Conservation (phyloP, 1,284 basidiomycete genomes). For the Trametes versicolor region DNA sequence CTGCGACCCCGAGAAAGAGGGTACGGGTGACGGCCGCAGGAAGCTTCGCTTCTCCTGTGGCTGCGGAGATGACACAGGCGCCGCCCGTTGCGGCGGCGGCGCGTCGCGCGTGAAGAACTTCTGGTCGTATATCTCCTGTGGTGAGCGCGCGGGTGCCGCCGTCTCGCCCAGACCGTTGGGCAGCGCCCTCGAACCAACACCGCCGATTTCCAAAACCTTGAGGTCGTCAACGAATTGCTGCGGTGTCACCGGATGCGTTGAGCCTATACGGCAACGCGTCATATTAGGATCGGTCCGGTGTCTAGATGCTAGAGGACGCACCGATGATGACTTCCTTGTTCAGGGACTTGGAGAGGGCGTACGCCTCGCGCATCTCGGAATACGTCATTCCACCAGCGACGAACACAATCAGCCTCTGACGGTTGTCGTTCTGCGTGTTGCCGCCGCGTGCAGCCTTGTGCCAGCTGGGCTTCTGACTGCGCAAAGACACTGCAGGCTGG, state of each 20-base stretch:
- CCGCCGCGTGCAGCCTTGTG: conserved; percentile 72
- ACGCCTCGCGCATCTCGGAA: conserved; percentile 92
- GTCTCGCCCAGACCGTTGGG: conserved; percentile 79
- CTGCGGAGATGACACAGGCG: conserved; percentile 47
- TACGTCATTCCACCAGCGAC: conserved; percentile 97
- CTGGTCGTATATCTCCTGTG: conserved; percentile 82
- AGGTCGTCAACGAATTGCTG: conserved; percentile 88
- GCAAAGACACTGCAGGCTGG: conserved; percentile 70
- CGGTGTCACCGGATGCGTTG: conserved; percentile 90
- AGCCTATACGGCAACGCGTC: conserved; percentile 62
- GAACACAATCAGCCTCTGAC: conserved; percentile 91
- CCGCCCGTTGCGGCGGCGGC: conserved; percentile 56
- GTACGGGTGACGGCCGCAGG: conserved; percentile 47
- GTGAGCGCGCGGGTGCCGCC: conserved; percentile 57
- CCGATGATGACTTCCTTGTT: conserved; percentile 95
- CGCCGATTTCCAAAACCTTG: conserved; percentile 84
- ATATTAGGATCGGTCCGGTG: neutral
- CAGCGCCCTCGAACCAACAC: conserved; percentile 73
- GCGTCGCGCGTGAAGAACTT: conserved; percentile 76
- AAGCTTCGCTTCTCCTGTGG: conserved; percentile 37
- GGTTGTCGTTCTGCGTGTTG: conserved; percentile 63
- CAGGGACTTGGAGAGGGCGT: conserved; percentile 77
- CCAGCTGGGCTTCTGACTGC: conserved; percentile 89
- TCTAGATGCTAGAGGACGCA: conserved; percentile 46
- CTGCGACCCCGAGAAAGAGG: conserved; percentile 60